Conservation (phyloP, 306 rosid species). For the Fragaria ananassa region DNA sequence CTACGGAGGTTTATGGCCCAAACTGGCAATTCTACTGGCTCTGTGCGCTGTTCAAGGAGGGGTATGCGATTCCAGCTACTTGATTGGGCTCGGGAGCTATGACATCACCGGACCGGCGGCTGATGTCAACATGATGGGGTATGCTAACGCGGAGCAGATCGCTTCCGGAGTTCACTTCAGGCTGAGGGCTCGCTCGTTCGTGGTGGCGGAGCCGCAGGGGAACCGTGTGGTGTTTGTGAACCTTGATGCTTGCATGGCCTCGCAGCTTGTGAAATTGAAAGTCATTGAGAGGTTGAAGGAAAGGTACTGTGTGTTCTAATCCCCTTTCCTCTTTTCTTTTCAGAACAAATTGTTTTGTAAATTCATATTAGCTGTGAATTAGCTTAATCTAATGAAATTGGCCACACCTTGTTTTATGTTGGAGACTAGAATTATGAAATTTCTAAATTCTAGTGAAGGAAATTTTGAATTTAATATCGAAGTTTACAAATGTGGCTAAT, state of each 20-base stretch:
- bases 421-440: neutral
- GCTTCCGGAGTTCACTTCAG: conserved; percentile 83
- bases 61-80: conserved; percentile 51
- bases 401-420: neutral
- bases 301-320: conserved; percentile 49
- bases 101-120: conserved; percentile 98
- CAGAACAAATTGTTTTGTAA: no score
- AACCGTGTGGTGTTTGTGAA: conserved; percentile 79
- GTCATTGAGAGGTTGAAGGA: conserved; percentile 73
- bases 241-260: conserved; percentile 94
- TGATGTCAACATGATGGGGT: conserved; percentile 95
- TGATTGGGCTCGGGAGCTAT: conserved; percentile 85
- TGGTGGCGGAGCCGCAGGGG: conserved; percentile 69
- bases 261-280: conserved; percentile 75
- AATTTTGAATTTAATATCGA: neutral
- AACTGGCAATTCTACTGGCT: conserved; percentile 19
- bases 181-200: conserved; percentile 75
- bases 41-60: conserved; percentile 11
- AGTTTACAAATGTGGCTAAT: neutral
- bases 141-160: conserved; percentile 63
- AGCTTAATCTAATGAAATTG: neutral
- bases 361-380: neutral
- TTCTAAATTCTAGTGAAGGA: no score
- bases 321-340: neutral
- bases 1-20: conserved; percentile 23